Base-by-base conservation (phyloP, 495 filamentous ascomycete genomes). In the Cercophora samala region DNA sequence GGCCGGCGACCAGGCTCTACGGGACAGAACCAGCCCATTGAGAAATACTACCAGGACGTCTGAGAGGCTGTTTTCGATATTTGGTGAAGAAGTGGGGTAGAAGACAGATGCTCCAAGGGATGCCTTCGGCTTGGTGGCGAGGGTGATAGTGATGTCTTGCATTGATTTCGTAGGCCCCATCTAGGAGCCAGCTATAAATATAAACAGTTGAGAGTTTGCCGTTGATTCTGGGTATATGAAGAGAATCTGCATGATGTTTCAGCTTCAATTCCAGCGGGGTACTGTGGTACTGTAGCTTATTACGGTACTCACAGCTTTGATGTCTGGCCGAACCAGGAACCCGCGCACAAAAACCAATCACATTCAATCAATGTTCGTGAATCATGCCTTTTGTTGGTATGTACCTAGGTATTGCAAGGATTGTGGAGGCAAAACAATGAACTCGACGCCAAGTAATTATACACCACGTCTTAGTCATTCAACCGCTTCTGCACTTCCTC, bases 1-100 rank as follows among this genome's bases (percentile, higher is more conserved):
- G 13, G 81, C 69, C 0, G 78, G 75, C 5, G 70, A 51, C 87
- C 87, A 89, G 29, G 75, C 73, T 0, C 76, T 66, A 65, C 85
- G 78, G 13, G 85, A 83, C 6, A 83, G 77, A 37, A 82, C 76
- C 62, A 89, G 80, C 17, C 88, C 88, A 69, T 89, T 90, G 56
- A 89, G 75, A 69, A 87, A 89, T 63, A 90, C 82, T 58, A 89
- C 65, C 22, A 88, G 80, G n/a, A 71, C 71, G 22, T 69, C 60
- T 15, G 74, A 66, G 37, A 73, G 55, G 53, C 66, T 66, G 25
- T 64, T 70, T 25, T 23, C 8, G 24, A 4, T 22, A n/a, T 37
- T 19, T 6, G 61, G 22, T 23, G 65, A 26, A 3, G 19, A 37
- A 54, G 70, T 68, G n/a, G 58, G n/a, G n/a, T n/a, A 46, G 26